Percentiles rank a stretch among this genome's conserved stretches.
These are phyloP conservation scores for Wallacemonas sp. DNA, from an alignment of 208 protist species.

Conservation along the genomic window DNA sequence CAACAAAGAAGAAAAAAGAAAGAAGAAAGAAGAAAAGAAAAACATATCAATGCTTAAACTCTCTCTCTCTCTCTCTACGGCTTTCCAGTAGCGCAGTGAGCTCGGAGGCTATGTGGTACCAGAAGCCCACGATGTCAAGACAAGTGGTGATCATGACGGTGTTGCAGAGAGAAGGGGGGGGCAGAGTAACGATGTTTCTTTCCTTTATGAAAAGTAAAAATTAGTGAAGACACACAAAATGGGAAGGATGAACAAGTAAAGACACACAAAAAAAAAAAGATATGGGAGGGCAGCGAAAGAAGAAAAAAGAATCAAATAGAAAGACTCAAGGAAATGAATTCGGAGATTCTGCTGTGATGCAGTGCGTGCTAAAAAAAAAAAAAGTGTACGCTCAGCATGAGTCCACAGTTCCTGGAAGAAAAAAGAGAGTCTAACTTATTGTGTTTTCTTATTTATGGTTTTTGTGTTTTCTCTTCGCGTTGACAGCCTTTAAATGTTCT, in stretches of 20 bases:
- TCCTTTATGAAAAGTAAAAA: not conserved
- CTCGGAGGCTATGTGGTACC: not conserved
- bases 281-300: not conserved
- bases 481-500: too few relatives aligned
- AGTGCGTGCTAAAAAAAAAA: too few relatives aligned
- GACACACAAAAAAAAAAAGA: not conserved
- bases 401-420: too few relatives aligned
- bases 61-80: not conserved
- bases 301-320: not conserved
- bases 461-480: too few relatives aligned
- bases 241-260: not conserved
- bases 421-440: too few relatives aligned
- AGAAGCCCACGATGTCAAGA: not conserved
- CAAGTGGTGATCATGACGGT: too few relatives aligned
- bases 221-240: not conserved
- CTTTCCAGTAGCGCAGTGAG: not conserved
- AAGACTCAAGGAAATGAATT: conserved; percentile 7
- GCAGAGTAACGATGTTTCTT: not conserved
- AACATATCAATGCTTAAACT: not conserved
- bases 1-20: not conserved
- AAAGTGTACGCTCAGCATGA: too few relatives aligned
- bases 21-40: not conserved
- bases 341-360: too few relatives aligned
- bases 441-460: too few relatives aligned
- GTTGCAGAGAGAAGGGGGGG: not conserved